phyloP scores from a whole-genome alignment of 2,329 filamentous ascomycete species.

The Neofusicoccum sp. region DNA sequence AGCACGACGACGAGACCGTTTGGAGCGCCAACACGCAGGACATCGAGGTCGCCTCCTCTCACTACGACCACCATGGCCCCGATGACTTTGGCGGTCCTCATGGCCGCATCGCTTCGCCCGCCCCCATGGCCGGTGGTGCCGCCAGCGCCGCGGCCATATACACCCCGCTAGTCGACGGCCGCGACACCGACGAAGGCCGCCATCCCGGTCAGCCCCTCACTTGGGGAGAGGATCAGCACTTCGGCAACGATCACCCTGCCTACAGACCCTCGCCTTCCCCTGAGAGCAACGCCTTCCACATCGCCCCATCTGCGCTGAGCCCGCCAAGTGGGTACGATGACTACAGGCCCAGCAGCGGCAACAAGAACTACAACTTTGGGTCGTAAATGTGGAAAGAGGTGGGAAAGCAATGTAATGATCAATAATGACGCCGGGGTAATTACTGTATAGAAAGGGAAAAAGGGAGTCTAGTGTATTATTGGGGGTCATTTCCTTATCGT shows the following conservation, averaged over 20 bases:
- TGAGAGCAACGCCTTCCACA: conserved; percentile 10
- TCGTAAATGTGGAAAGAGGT: not conserved
- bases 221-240: conserved; percentile 35
- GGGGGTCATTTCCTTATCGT: not conserved
- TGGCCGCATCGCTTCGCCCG: conserved; percentile 9
- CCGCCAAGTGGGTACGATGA: conserved; percentile 16
- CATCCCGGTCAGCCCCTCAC: conserved; percentile 45
- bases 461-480: not conserved
- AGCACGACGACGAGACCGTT: conserved; percentile 35
- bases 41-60: conserved; percentile 33
- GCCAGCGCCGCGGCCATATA: conserved; percentile 2
- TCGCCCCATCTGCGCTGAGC: conserved; percentile 12
- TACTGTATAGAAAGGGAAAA: conserved; percentile 7
- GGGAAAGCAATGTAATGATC: not conserved
- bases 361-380: conserved; percentile 10
- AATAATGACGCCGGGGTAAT: conserved; percentile 8
- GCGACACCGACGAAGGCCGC: conserved; percentile 41
- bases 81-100: conserved; percentile 32
- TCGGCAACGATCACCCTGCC: conserved; percentile 6
- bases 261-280: conserved; percentile 1
- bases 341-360: conserved; percentile 13
- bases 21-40: conserved; percentile 49
- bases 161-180: conserved; percentile 22
- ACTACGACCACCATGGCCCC: conserved; percentile 46
- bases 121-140: not conserved